Percentiles rank a stretch among this genome's conserved stretches.
These are phyloP conservation scores for Neocatenulostroma microsporum DNA, from an alignment of 2,329 filamentous ascomycete genomes.

Conservation along the genomic window DNA sequence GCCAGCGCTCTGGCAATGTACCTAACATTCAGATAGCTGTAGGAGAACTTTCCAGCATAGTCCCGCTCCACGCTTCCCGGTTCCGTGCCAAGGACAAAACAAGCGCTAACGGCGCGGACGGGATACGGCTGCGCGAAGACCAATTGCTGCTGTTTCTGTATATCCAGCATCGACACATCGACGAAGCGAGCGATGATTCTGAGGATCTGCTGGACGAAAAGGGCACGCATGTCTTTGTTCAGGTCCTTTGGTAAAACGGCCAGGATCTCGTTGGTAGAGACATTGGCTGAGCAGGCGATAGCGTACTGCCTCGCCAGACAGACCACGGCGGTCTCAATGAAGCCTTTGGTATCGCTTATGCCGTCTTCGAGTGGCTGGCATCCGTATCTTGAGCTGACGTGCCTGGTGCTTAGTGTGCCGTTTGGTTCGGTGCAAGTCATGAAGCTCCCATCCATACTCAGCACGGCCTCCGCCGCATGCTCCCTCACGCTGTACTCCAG, in stretches of 20 bases:
- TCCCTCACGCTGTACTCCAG: conserved; percentile 58
- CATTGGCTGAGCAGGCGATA: conserved; percentile 34
- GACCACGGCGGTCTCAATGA: conserved; percentile 25
- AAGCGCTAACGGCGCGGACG: conserved; percentile 67
- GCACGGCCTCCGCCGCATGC: conserved; percentile 40
- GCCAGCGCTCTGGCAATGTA: conserved; percentile 42
- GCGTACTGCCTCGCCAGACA: conserved; percentile 29
- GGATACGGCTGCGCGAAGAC: conserved; percentile 66
- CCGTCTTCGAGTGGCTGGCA: conserved; percentile 24
- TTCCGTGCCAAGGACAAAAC: conserved; percentile 68
- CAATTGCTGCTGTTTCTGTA: conserved; percentile 51
- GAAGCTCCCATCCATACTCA: conserved; percentile 43
- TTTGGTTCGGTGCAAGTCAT: conserved; percentile 39
- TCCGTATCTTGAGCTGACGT: conserved; percentile 21
- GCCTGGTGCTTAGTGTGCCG: conserved; percentile 31
- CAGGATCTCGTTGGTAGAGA: conserved; percentile 44
- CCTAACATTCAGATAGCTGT: conserved; percentile 65
- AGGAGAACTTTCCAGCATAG: conserved; percentile 66
- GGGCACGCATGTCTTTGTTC: conserved; percentile 54
- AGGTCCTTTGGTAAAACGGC: conserved; percentile 32
- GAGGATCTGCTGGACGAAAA: conserved; percentile 53
- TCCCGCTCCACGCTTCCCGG: conserved; percentile 49
- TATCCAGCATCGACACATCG: conserved; percentile 72
- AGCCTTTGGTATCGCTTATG: conserved; percentile 18
- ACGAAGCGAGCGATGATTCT: conserved; percentile 49